A percentile compares a stretch with the other conserved stretches of the same genome.
These are phyloP conservation scores for Stipa capillata DNA, from an alignment of 176 grass and related monocot species.

Conservation along the genomic window DNA sequence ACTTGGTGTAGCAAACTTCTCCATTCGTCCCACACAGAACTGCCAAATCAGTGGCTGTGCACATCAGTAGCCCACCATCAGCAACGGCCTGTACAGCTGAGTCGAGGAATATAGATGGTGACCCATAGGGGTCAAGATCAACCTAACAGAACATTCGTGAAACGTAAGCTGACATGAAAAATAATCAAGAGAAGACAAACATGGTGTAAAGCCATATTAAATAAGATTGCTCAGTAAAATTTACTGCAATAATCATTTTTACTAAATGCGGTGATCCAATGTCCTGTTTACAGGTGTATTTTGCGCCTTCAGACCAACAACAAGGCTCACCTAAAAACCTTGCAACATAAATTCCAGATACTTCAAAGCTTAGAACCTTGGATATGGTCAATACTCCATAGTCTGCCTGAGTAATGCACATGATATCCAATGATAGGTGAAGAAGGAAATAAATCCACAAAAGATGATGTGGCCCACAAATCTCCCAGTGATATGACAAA, in stretches of 20 bases:
- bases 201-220: not conserved
- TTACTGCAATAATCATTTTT: not conserved
- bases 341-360: not conserved
- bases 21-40: conserved; percentile 89
- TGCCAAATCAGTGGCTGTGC: conserved; percentile 96
- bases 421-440: not conserved
- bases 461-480: not conserved
- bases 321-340: not conserved
- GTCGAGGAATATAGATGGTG: conserved; percentile 89
- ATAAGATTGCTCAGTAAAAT: not conserved
- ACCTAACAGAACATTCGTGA: conserved; percentile 33
- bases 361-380: not conserved
- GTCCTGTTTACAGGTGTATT: not conserved
- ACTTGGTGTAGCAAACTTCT: conserved; percentile 98
- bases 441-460: not conserved
- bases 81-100: conserved; percentile 86
- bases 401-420: not conserved
- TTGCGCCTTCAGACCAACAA: not conserved
- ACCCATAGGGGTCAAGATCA: conserved; percentile 94
- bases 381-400: not conserved
- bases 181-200: not conserved
- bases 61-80: conserved; percentile 91
- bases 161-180: not conserved
- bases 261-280: not conserved
- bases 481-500: not conserved